Percentiles rank a stretch among this genome's conserved stretches.
Conservation (phyloP, 441 rosid species). For the Francoa sonchifolia region DNA sequence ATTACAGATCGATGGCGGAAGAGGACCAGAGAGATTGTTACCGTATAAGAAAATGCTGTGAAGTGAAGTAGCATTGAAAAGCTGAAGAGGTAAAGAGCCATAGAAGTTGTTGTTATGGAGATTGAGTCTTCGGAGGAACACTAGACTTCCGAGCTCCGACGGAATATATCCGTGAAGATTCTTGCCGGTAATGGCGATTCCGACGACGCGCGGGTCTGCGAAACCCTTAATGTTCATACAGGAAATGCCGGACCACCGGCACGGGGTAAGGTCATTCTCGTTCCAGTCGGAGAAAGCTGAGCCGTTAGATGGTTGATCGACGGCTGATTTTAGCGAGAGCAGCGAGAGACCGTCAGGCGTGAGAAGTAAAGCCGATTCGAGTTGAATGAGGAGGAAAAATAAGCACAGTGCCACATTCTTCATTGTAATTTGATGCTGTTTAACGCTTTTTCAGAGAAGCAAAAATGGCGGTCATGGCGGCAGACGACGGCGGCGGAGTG, state of each 20-base stretch:
- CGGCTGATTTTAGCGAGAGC: slow-evolving; percentile 80
- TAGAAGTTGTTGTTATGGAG: slow-evolving; percentile 55
- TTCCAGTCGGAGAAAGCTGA: slow-evolving; percentile 67
- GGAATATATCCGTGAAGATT: slow-evolving; percentile 71
- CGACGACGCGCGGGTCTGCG: slow-evolving; percentile 58
- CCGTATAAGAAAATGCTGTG: slow-evolving; percentile 65
- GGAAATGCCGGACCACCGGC: slow-evolving; percentile 72
- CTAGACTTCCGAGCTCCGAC: slow-evolving; percentile 64
- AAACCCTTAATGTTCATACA: slow-evolving; percentile 54
- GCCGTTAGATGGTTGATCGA: slow-evolving; percentile 28
- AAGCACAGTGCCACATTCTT: slow-evolving; percentile 10
- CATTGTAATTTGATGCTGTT: slow-evolving; percentile 1
- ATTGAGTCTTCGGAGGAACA: slow-evolving; percentile 69
- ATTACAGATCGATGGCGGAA: slow-evolving; percentile 62
- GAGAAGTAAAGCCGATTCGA: slow-evolving; percentile 21
- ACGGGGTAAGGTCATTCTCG: slow-evolving; percentile 59
- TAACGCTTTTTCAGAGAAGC: neutral
- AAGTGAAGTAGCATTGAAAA: slow-evolving; percentile 77
- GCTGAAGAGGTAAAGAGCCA: slow-evolving; percentile 62
- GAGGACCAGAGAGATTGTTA: slow-evolving; percentile 67
- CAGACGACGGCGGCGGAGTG: too few relatives aligned
- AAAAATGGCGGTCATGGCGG: too few relatives aligned
- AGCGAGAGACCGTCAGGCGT: slow-evolving; percentile 80
- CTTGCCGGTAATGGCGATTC: slow-evolving; percentile 48
- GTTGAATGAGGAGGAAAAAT: slow-evolving; percentile 3